These are phyloP conservation scores for Penicillium alfredii DNA, from an alignment of 495 filamentous ascomycete genomes.

Conservation along the genomic window DNA sequence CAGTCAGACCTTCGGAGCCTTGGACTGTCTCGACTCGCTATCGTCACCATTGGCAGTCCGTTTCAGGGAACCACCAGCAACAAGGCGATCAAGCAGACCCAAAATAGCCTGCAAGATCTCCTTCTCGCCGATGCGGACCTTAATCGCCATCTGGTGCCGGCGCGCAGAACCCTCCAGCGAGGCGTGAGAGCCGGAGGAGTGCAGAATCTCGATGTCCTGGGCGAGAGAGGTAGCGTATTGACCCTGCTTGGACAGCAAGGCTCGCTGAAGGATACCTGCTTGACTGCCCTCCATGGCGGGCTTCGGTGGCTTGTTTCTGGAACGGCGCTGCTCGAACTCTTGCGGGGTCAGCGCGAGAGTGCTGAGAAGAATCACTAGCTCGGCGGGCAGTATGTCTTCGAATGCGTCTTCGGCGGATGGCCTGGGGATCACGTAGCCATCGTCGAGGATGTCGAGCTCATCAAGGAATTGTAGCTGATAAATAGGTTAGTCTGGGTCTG, in stretches of 20 bases:
- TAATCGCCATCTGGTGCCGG: slow-evolving; percentile 60
- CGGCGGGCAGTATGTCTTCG: slow-evolving; percentile 37
- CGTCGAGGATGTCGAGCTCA: slow-evolving; percentile 46
- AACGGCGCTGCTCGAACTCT: slow-evolving; percentile 29
- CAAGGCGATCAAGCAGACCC: slow-evolving; percentile 27
- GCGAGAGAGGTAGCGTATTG: slow-evolving; percentile 59
- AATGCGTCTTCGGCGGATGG: slow-evolving; percentile 29
- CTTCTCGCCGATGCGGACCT: slow-evolving; percentile 80
- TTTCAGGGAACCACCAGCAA: slow-evolving; percentile 20
- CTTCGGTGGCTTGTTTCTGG: slow-evolving; percentile 46
- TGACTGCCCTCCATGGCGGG: slow-evolving; percentile 25
- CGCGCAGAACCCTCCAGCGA: slow-evolving; percentile 22
- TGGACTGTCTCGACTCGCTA: slow-evolving; percentile 32
- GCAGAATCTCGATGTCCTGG: slow-evolving; percentile 56
- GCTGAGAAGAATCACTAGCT: slow-evolving; percentile 46
- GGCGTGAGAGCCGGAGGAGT: slow-evolving; percentile 17
- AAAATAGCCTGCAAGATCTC: slow-evolving; percentile 51
- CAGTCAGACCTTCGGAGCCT: slow-evolving; percentile 35
- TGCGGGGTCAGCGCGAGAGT: slow-evolving; percentile 39
- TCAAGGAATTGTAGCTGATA: slow-evolving; percentile 43
- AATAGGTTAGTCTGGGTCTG: slow-evolving; percentile 8
- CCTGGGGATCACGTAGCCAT: slow-evolving; percentile 48
- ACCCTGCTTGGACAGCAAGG: slow-evolving; percentile 23
- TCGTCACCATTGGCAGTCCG: slow-evolving; percentile 23
- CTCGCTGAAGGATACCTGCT: slow-evolving; percentile 26